Percentiles rank a stretch among this genome's conserved stretches.
These are phyloP conservation scores for Chionographis japonica DNA, from an alignment of 106 monocot species.

Conservation along the genomic window DNA sequence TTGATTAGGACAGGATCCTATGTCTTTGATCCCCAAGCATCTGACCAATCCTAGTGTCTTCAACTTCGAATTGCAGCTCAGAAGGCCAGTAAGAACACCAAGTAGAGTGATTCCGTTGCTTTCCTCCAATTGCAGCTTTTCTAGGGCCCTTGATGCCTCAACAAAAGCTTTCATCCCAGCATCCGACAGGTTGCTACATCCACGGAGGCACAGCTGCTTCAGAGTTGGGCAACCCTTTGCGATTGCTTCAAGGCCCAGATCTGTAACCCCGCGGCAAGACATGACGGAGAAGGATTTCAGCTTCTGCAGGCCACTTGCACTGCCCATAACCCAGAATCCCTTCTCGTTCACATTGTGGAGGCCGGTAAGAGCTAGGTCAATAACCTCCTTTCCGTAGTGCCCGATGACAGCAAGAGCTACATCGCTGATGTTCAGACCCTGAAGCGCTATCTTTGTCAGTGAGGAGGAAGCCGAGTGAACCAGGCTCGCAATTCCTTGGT, in stretches of 20 bases:
- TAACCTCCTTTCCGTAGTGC: slow-evolving; percentile 57
- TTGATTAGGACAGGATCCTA: slow-evolving; percentile 5
- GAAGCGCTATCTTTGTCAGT: slow-evolving; percentile 53
- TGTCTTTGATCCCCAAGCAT: slow-evolving; percentile 74
- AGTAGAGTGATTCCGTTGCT: slow-evolving; percentile 57
- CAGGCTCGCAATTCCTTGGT: slow-evolving; percentile 61
- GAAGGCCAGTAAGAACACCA: slow-evolving; percentile 42
- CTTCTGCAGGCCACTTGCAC: slow-evolving; percentile 51
- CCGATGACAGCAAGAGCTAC: slow-evolving; percentile 69
- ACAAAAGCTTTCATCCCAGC: slow-evolving; percentile 43
- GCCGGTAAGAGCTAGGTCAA: slow-evolving; percentile 33
- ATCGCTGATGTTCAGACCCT: slow-evolving; percentile 55
- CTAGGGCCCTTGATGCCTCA: slow-evolving; percentile 29
- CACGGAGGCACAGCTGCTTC: slow-evolving; percentile 41
- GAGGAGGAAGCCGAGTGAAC: slow-evolving; percentile 53
- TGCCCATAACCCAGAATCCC: slow-evolving; percentile 96
- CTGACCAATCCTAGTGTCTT: slow-evolving; percentile 48
- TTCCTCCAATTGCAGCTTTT: slow-evolving; percentile 63
- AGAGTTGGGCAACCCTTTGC: slow-evolving; percentile 68
- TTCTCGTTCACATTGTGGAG: slow-evolving; percentile 55
- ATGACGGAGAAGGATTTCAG: slow-evolving; percentile 36
- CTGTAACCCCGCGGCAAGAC: slow-evolving; percentile 64
- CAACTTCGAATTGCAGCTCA: slow-evolving; percentile 30
- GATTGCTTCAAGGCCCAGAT: slow-evolving; percentile 55
- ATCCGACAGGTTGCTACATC: slow-evolving; percentile 54